Percentiles rank a stretch among this genome's conserved stretches.
These are phyloP conservation scores for Solanum commersonii DNA, from an alignment of 257 asterid species.

Conservation along the genomic window DNA sequence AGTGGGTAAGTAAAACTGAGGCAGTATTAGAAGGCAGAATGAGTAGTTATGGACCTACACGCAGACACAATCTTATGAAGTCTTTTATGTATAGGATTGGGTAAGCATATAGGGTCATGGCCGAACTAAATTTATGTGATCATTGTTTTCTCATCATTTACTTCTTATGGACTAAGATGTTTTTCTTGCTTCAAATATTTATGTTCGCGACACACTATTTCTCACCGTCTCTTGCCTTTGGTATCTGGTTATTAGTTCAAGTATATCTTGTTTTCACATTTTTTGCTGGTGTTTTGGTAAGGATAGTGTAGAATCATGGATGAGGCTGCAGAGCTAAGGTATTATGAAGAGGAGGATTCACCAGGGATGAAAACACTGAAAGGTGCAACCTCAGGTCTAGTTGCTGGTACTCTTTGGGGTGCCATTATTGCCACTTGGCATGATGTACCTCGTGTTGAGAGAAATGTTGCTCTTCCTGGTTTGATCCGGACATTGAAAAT, in stretches of 20 bases:
- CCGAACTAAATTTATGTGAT: neutral
- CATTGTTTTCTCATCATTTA: neutral
- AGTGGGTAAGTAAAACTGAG: neutral
- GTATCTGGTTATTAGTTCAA: neutral
- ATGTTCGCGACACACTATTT: neutral
- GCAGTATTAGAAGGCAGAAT: neutral
- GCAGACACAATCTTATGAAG: neutral
- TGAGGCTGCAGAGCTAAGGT: constrained; percentile 48
- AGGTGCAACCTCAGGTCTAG: constrained; percentile 75
- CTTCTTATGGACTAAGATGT: neutral
- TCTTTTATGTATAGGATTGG: neutral
- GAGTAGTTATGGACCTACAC: neutral
- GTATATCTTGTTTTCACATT: neutral
- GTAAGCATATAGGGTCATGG: neutral
- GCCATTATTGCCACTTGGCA: constrained; percentile 89
- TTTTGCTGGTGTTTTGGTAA: neutral
- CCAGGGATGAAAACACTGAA: constrained; percentile 54
- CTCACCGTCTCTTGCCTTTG: neutral
- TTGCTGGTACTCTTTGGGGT: constrained; percentile 89
- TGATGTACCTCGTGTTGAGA: constrained; percentile 97
- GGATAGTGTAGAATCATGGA: constrained; percentile 42
- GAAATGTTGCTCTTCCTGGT: constrained; percentile 93
- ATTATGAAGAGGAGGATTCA: constrained; percentile 69
- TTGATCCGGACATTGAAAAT: constrained; percentile 77
- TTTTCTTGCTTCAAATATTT: neutral